Evolutionary conservation across 2,329 filamentous ascomycete species (phyloP).

Genomic region (Pyrenochaeta sp.): DNA sequence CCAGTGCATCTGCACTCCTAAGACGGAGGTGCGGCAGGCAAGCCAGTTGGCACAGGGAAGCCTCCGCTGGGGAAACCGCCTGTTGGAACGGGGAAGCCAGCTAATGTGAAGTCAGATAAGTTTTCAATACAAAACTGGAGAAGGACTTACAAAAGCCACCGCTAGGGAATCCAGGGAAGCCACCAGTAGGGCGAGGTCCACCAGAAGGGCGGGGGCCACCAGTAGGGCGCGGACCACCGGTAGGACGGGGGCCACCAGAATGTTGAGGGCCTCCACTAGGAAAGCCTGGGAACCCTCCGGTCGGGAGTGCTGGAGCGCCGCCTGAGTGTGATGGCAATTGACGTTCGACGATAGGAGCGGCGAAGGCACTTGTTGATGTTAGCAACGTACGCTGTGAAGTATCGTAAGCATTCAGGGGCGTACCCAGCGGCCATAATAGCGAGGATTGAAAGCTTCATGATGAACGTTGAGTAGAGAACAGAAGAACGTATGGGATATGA

Average conservation of each 20-base stretch:
- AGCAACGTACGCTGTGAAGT: not conserved
- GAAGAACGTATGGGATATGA: not conserved
- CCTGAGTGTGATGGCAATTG: not conserved
- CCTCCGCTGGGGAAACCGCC: not conserved
- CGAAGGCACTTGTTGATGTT: conserved; percentile 5
- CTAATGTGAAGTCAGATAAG: not conserved
- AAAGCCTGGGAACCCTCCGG: not conserved
- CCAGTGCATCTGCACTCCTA: not conserved
- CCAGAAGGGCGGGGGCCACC: not conserved
- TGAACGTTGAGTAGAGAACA: not conserved
- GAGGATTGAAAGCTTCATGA: conserved; percentile 13
- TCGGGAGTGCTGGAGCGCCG: not conserved
- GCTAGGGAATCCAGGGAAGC: not conserved
- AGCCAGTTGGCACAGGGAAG: not conserved
- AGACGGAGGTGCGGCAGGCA: not conserved
- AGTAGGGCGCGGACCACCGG: not conserved
- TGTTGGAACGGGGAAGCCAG: not conserved
- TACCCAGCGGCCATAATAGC: conserved; percentile 16
- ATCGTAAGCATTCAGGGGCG: not conserved
- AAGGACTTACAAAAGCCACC: not conserved
- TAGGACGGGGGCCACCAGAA: not conserved
- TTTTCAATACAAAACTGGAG: not conserved
- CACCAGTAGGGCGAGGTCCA: not conserved
- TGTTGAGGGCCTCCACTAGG: not conserved
- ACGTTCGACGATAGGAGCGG: conserved; percentile 9